These are phyloP conservation scores for Jaenimonas drosophilae DNA, from an alignment of 208 protist species.

Conservation along the genomic window DNA sequence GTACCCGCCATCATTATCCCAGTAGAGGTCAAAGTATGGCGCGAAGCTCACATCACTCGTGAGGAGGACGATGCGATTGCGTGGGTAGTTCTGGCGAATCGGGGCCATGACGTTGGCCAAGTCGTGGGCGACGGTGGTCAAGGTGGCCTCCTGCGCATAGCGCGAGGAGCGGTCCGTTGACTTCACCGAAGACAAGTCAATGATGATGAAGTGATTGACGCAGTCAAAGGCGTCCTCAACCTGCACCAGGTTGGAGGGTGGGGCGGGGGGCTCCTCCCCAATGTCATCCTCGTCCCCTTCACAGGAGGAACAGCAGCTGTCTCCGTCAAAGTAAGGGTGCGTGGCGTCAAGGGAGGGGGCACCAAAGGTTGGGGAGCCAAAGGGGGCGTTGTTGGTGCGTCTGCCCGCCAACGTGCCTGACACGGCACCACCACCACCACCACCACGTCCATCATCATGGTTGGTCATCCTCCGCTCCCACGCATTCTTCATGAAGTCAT, in stretches of 20 bases:
- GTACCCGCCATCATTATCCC: conserved; percentile 11
- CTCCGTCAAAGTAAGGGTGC: background rate
- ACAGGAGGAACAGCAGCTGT: background rate
- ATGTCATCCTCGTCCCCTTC: conserved; percentile 2
- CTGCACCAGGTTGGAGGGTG: conserved; percentile 3
- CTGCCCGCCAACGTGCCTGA: background rate
- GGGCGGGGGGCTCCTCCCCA: conserved; percentile 4
- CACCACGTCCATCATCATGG: no score
- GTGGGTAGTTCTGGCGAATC: conserved; percentile 47
- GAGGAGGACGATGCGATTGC: conserved; percentile 65
- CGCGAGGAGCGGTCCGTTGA: conserved; percentile 38
- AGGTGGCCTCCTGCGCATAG: conserved; percentile 40
- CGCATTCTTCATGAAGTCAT: conserved; percentile 9
- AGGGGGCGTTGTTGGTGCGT: background rate
- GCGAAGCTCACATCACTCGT: conserved; percentile 62
- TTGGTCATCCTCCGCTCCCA: background rate
- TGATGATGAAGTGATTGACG: conserved; percentile 66
- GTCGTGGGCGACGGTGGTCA: conserved; percentile 47
- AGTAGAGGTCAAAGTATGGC: conserved; percentile 66
- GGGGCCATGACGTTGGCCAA: conserved; percentile 51
- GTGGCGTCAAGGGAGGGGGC: no score
- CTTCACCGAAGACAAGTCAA: conserved; percentile 68
- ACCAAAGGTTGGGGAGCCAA: background rate
- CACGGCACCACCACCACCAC: no score
- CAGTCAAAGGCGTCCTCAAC: conserved; percentile 59